Conservation (phyloP, 768 basidiomycete genomes). For the Rhodotorula kratochvilovae region DNA sequence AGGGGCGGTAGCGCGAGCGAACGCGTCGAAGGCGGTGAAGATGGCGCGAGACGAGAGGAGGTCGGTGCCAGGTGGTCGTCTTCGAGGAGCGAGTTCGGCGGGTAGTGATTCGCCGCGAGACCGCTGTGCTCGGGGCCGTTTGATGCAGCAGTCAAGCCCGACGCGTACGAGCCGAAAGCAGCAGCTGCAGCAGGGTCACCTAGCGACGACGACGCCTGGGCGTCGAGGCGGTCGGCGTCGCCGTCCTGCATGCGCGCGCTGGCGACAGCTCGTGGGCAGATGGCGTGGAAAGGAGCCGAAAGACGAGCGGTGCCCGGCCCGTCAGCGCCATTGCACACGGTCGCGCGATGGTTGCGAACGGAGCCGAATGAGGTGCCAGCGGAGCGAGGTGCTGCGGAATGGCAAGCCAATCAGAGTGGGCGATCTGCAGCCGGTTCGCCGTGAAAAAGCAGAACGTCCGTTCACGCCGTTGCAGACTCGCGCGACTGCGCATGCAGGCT, state of each 20-base stretch:
- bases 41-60: not conserved
- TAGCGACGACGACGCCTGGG: not conserved
- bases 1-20: not conserved
- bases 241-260: not conserved
- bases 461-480: not conserved
- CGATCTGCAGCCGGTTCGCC: not conserved
- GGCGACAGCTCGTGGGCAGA: not conserved
- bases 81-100: not conserved
- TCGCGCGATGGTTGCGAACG: not conserved
- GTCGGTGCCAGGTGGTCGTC: not conserved
- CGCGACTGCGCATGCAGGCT: not conserved
- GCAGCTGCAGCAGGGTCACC: too few species aligned
- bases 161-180: not conserved
- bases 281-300: not conserved
- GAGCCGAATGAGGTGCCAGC: not conserved
- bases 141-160: too few species aligned
- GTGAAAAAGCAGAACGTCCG: too few species aligned
- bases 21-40: not conserved
- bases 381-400: too few species aligned
- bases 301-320: not conserved
- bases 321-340: not conserved
- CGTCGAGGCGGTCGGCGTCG: not conserved
- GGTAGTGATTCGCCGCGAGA: not conserved
- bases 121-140: not conserved
- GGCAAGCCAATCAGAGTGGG: too few species aligned